Conservation (phyloP, 768 basidiomycete species). For the Russula sp. region DNA sequence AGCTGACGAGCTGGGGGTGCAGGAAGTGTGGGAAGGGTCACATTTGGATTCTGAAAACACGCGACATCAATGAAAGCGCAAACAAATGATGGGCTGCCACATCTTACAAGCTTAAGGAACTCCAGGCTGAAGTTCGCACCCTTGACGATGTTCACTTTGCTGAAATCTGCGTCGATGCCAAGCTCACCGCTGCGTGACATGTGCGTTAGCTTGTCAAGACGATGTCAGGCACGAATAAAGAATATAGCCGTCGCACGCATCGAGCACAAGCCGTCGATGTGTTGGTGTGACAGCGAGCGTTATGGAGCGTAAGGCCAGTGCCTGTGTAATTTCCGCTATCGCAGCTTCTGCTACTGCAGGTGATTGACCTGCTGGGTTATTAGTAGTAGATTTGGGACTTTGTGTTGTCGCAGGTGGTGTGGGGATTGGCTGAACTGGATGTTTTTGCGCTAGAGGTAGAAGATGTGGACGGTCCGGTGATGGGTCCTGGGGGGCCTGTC, state of each 20-base stretch:
- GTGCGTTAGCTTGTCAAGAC: not conserved
- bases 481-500: slow-evolving; percentile 31
- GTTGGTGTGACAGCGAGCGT: slow-evolving; percentile 44
- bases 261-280: slow-evolving; percentile 56
- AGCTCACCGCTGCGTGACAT: slow-evolving; percentile 6
- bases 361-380: slow-evolving; percentile 12
- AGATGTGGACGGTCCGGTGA: slow-evolving; percentile 25
- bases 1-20: too few relatives aligned
- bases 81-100: not conserved
- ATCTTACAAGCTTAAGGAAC: slow-evolving; percentile 12
- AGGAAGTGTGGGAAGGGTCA: slow-evolving; percentile 22
- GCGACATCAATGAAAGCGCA: not conserved
- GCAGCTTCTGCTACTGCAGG: slow-evolving; percentile 10
- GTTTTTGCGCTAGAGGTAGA: slow-evolving; percentile 17
- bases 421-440: slow-evolving; percentile 17
- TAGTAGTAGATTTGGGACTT: slow-evolving; percentile 11
- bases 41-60: slow-evolving; percentile 25
- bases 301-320: slow-evolving; percentile 32
- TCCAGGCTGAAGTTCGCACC: slow-evolving; percentile 12
- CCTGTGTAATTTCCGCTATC: slow-evolving; percentile 25
- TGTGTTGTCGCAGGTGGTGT: slow-evolving; percentile 30
- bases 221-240: not conserved
- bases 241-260: slow-evolving; percentile 65
- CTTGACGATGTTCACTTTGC: slow-evolving; percentile 1
- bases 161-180: slow-evolving; percentile 11